Conservation (phyloP, 352 stramenopile species). For the Globisporangium alternatum region DNA sequence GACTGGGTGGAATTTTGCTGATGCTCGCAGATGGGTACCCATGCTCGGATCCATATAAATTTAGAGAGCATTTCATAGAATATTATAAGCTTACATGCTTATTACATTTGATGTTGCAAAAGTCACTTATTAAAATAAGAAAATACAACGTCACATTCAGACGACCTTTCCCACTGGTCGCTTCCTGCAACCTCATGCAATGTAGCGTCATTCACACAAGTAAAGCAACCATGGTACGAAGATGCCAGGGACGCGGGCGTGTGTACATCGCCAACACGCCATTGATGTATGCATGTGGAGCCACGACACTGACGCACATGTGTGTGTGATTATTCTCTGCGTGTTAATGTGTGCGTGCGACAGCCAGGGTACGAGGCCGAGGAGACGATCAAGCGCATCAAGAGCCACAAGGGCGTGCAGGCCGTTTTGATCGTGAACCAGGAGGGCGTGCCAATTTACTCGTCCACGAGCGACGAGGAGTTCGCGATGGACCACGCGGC, state of each 20-base stretch:
- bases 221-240: constrained; percentile 4
- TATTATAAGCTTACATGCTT: too few species aligned
- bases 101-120: background rate
- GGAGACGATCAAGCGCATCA: constrained; percentile 93
- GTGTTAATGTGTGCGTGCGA: background rate
- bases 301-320: background rate
- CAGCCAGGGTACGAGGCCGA: constrained; percentile 90
- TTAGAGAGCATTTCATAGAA: too few species aligned
- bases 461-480: constrained; percentile 88
- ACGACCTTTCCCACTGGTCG: constrained; percentile 9
- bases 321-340: background rate
- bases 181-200: constrained; percentile 8
- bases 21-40: background rate
- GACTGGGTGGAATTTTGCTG: background rate
- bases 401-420: constrained; percentile 92
- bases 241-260: background rate
- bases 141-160: background rate
- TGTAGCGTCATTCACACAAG: background rate
- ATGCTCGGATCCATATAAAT: too few species aligned
- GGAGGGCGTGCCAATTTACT: constrained; percentile 91
- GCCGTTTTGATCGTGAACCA: constrained; percentile 93
- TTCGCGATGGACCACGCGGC: constrained; percentile 84
- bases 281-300: background rate
- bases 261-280: background rate
- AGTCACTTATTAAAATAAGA: background rate